Percentiles rank a stretch among this genome's conserved stretches.
Evolutionary conservation across 345 rosid genomes (phyloP).

Genomic region (Physaria fendleri): DNA sequence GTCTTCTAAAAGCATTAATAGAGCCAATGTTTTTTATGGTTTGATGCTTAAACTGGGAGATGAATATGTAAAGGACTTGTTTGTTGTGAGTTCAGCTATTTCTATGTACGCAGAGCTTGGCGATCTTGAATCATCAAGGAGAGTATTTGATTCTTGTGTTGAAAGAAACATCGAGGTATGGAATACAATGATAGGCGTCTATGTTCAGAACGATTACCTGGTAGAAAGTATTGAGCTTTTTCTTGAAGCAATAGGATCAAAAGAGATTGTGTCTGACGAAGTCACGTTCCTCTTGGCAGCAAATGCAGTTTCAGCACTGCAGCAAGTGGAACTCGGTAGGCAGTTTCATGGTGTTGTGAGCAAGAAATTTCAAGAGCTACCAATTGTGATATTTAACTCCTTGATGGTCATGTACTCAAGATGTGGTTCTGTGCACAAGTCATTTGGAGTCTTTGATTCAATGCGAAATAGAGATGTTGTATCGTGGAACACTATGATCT

Average conservation of each 20-base stretch:
- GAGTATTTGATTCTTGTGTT: slow-evolving; percentile 52
- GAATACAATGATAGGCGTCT: slow-evolving; percentile 77
- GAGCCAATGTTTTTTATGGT: slow-evolving; percentile 54
- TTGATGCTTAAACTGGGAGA: slow-evolving; percentile 56
- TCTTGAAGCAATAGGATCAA: slow-evolving; percentile 43
- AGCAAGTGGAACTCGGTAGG: slow-evolving; percentile 44
- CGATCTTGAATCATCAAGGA: slow-evolving; percentile 47
- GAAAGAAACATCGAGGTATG: slow-evolving; percentile 69
- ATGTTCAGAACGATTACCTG: slow-evolving; percentile 45
- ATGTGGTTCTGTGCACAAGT: slow-evolving; percentile 52
- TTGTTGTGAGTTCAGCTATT: slow-evolving; percentile 66
- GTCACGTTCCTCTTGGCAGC: slow-evolving; percentile 59
- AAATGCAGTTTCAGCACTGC: slow-evolving; percentile 66
- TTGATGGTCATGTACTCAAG: slow-evolving; percentile 77
- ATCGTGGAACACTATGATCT: slow-evolving; percentile 84
- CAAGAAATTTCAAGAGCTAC: slow-evolving; percentile 46
- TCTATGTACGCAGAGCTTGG: slow-evolving; percentile 69
- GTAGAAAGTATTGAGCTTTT: slow-evolving; percentile 53
- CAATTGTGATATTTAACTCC: slow-evolving; percentile 49
- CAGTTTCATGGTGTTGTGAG: slow-evolving; percentile 63
- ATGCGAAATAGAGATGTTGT: slow-evolving; percentile 72
- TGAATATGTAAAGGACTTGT: slow-evolving; percentile 58
- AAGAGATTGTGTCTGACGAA: slow-evolving; percentile 48
- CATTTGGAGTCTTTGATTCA: slow-evolving; percentile 56
- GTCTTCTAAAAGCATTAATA: slow-evolving; percentile 33